These are phyloP conservation scores for Sporothrix globosa DNA, from an alignment of 2,329 filamentous ascomycete species.

Conservation along the genomic window DNA sequence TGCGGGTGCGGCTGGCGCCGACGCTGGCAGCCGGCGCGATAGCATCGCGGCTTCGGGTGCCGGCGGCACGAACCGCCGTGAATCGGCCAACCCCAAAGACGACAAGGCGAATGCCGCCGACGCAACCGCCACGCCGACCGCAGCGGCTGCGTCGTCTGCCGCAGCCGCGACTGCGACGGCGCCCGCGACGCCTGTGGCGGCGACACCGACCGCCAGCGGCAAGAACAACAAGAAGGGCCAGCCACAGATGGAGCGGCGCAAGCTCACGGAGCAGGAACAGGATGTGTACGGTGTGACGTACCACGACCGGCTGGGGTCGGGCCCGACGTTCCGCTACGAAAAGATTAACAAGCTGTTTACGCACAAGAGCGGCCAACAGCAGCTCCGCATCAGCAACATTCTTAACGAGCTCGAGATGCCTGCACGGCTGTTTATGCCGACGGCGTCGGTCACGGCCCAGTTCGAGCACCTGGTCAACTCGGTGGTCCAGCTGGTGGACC, in stretches of 20 bases:
- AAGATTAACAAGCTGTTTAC: slow-evolving; percentile 77
- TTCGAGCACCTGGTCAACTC: slow-evolving; percentile 72
- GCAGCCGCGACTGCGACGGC: slow-evolving; percentile 45
- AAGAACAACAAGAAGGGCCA: slow-evolving; percentile 55
- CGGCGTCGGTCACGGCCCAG: slow-evolving; percentile 67
- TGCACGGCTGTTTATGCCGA: slow-evolving; percentile 72
- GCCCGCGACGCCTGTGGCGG: slow-evolving; percentile 38
- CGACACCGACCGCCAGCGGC: slow-evolving; percentile 28
- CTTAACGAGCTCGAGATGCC: slow-evolving; percentile 73
- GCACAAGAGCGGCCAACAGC: slow-evolving; percentile 75
- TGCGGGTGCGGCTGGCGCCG: background rate
- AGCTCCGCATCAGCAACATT: slow-evolving; percentile 72
- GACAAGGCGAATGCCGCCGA: slow-evolving; percentile 32
- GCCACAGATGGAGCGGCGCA: slow-evolving; percentile 62
- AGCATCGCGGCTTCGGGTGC: slow-evolving; percentile 54
- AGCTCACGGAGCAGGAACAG: slow-evolving; percentile 76
- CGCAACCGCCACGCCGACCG: background rate
- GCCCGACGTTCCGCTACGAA: slow-evolving; percentile 87
- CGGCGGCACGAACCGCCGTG: slow-evolving; percentile 37
- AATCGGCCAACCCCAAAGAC: slow-evolving; percentile 23
- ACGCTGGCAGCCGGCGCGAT: slow-evolving; percentile 53
- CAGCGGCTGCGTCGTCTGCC: slow-evolving; percentile 34
- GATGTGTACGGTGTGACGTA: slow-evolving; percentile 80
- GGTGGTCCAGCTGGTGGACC: slow-evolving; percentile 70
- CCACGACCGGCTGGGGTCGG: slow-evolving; percentile 81